Evolutionary conservation across 805 yeast genomes (phyloP), one percentile per base, ranked within the genome.

Genomic region (Yamadazyma paraphyllophila): DNA sequence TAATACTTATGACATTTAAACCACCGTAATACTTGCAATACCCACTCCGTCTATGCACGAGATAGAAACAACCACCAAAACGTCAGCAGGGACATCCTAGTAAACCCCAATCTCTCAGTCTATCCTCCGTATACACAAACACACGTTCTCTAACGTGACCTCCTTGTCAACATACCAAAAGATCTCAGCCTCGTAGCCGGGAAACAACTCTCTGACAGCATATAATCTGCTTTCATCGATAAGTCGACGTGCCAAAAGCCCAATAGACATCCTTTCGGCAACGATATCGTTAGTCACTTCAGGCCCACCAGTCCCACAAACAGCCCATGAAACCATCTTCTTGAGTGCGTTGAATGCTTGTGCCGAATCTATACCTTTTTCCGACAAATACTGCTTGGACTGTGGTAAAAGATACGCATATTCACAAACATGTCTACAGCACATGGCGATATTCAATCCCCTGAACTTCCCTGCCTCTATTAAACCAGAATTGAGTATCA

Each of bases 261-360:
- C 97, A 29, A 85, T 47, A 25, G 52, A 46, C 53, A 78, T 82
- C 52, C 94, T 73, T 52, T 83, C 75, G 4, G 29, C 14, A 2
- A n/a, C 27, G n/a, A 16, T 16, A 25, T 32, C 33, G 48, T 41
- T 15, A 48, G 48, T 9, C 41, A 39, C 29, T 20, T 29, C 14
- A 32, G 9, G 20, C 30, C 41, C 16, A 31, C 42, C 74, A 64
- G 14, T 72, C 1, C 96, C 96, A 55, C 84, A 82, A 0, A 92
- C 88, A 0, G 96, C 96, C 96, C 97, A 90, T 2, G 96, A 82
- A 11, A 83, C 85, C 65, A 87, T 72, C 56, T 81, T 84, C 45
- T 76, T 76, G 38, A 91, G 59, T 12, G 71, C 68, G 4, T 54
- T 54, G 58, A 82, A 82, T 6, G 77, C 69, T 10, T 53, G 55